A percentile compares a stretch with the other conserved stretches of the same genome.
phyloP scores from a whole-genome alignment of 768 basidiomycete genomes.

The Leucocoprinus birnbaumii region DNA sequence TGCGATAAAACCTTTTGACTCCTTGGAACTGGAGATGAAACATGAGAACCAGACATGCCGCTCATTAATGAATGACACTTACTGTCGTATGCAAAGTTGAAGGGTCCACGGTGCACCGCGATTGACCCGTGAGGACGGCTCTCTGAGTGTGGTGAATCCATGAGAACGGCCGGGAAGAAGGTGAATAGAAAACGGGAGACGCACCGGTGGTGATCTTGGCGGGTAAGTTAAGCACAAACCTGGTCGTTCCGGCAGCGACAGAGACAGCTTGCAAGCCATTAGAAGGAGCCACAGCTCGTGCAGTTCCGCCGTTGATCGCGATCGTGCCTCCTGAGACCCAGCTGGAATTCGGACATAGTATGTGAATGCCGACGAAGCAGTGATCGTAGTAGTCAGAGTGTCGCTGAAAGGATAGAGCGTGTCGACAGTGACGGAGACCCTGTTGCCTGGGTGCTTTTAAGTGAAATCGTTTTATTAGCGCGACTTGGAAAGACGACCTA shows the following conservation, averaged over 20 bases:
- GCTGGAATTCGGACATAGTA: slow-evolving; percentile 47
- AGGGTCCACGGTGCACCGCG: slow-evolving; percentile 51
- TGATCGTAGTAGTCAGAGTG: slow-evolving; percentile 42
- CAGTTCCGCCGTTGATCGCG: slow-evolving; percentile 34
- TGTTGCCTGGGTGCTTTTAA: slow-evolving; percentile 28
- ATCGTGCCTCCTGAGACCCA: slow-evolving; percentile 48
- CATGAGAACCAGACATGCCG: neutral
- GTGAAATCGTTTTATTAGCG: slow-evolving; percentile 13
- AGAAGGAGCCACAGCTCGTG: slow-evolving; percentile 33
- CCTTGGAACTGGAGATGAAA: slow-evolving; percentile 24
- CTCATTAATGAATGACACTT: slow-evolving; percentile 9
- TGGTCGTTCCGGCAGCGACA: slow-evolving; percentile 39
- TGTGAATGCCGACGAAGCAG: slow-evolving; percentile 29
- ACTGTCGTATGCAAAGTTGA: slow-evolving; percentile 57
- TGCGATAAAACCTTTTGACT: slow-evolving; percentile 35
- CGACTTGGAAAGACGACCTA: slow-evolving; percentile 18
- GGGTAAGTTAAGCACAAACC: slow-evolving; percentile 41
- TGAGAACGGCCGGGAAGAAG: neutral
- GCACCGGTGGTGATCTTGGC: slow-evolving; percentile 44
- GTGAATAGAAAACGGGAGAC: neutral
- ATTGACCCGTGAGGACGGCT: slow-evolving; percentile 47
- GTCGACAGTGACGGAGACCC: slow-evolving; percentile 40
- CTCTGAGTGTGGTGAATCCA: slow-evolving; percentile 28
- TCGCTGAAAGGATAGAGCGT: slow-evolving; percentile 53
- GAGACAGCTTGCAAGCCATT: slow-evolving; percentile 44